phyloP scores from a whole-genome alignment of 2,329 filamentous ascomycete genomes.

The Xylogone sp. region DNA sequence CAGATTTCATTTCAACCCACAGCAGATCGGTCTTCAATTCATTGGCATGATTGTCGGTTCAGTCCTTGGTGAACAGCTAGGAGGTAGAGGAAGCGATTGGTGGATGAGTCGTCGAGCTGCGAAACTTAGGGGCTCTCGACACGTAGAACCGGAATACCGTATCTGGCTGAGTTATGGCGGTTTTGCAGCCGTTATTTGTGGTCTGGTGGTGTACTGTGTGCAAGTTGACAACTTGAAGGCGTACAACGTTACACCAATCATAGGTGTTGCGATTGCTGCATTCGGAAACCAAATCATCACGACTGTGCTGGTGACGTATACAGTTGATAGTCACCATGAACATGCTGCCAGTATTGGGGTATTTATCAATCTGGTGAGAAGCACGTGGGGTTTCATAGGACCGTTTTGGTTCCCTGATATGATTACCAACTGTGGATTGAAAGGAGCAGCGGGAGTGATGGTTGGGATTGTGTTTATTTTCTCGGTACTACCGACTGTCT shows the following conservation, averaged over 20 bases:
- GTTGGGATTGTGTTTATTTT: constrained; percentile 31
- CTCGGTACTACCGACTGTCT: constrained; percentile 27
- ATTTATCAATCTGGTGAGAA: constrained; percentile 53
- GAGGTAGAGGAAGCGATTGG: constrained; percentile 47
- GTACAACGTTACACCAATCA: constrained; percentile 54
- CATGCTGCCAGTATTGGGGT: constrained; percentile 53
- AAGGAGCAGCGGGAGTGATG: constrained; percentile 30
- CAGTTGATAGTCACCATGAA: constrained; percentile 52
- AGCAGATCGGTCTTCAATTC: constrained; percentile 56
- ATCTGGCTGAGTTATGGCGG: constrained; percentile 55
- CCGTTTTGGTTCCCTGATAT: constrained; percentile 31
- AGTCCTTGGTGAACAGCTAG: constrained; percentile 54
- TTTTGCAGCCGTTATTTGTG: constrained; percentile 44
- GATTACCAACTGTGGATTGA: constrained; percentile 29
- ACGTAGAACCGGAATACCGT: constrained; percentile 45
- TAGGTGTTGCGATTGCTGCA: constrained; percentile 47
- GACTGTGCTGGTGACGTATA: constrained; percentile 53
- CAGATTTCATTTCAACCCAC: constrained; percentile 51
- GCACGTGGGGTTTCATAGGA: constrained; percentile 44
- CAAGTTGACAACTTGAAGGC: constrained; percentile 40
- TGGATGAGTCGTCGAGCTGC: constrained; percentile 43
- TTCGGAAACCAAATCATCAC: constrained; percentile 59
- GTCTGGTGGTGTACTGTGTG: constrained; percentile 51
- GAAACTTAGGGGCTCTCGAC: constrained; percentile 20
- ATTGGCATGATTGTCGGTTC: constrained; percentile 52